Base-by-base conservation (phyloP, 257 asterid genomes). In the Asclepias syriaca region DNA sequence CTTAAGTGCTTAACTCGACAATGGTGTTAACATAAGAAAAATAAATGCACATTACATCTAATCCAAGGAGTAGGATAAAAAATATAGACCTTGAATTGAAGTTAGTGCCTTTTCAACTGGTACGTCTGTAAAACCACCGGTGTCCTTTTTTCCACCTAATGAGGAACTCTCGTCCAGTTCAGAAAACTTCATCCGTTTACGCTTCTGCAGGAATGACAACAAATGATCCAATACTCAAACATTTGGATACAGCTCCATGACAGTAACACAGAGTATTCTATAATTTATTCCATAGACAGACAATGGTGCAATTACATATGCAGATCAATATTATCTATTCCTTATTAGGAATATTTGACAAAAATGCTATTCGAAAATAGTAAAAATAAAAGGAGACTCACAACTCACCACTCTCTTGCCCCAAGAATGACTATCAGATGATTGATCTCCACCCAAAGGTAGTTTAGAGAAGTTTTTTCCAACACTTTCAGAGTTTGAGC, bases 341-440 rank as follows among this genome's bases (percentile, higher is more conserved):
- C 46, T 29, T 37, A 19, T 1, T 13, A 8, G 15, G 37, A 24
- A 21, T 32, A 19, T 54, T 32, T 32, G 64, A 32, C 46, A 57
- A 16, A 29, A 18, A 40, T 14, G 24, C 15, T 10, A 59, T 15
- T 27, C 8, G 10, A 34, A 68, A 45, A 57, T 50, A 34, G 39
- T 21, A 39, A 75, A 48, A 48, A 59, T 68, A 72, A 77, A 57
- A 70, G 72, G 71, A 21, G 60, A 80, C 94, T 87, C 78, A 90
- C 97, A 80, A 77, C 60, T 87, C 79, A 90, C 97, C 79, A 77
- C 60, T 77, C 77, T 80, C 75, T 80, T 84, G 65, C 81, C 85
- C 85, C 78, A 65, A 58, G 87, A 74, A 78, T 74, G 75, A 69
- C 71, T 73, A 50, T 69, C 59, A 22, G 87, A 60, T 22, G 80